Conservation (phyloP, 331 rosid genomes). For the Pyracantha coccinea region DNA sequence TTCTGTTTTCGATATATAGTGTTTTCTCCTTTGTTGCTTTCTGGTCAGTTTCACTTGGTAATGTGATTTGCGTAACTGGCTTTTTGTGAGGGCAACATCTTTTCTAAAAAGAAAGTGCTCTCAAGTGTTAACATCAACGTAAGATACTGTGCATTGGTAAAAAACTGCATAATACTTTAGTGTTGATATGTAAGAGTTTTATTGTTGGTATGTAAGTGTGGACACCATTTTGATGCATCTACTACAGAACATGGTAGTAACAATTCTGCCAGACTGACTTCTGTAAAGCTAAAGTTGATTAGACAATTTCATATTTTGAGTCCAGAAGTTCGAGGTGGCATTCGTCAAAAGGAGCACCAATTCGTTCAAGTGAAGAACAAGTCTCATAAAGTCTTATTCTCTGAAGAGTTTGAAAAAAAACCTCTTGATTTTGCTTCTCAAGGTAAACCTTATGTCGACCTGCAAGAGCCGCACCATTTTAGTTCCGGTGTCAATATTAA, state of each 20-base stretch:
- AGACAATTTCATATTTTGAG: neutral
- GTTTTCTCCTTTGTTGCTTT: neutral
- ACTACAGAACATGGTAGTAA: neutral
- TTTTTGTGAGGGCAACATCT: neutral
- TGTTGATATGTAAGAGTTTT: neutral
- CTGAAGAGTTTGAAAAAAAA: slow-evolving; percentile 1
- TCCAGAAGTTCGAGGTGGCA: slow-evolving; percentile 8
- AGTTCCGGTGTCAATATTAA: neutral
- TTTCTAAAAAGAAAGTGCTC: neutral
- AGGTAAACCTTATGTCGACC: neutral
- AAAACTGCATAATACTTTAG: neutral
- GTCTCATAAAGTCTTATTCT: slow-evolving; percentile 1
- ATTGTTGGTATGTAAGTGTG: neutral
- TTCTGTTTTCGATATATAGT: neutral
- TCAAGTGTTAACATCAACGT: neutral
- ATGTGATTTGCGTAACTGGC: neutral
- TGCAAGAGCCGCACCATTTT: neutral
- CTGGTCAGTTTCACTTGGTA: neutral
- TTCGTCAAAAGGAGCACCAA: slow-evolving; percentile 12
- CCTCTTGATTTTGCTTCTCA: neutral
- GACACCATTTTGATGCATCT: neutral
- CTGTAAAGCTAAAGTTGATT: neutral
- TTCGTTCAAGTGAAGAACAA: slow-evolving; percentile 7
- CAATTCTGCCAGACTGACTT: neutral
- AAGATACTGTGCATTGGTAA: neutral